Percentiles rank a stretch among this genome's conserved stretches.
Conservation (phyloP, 2,329 filamentous ascomycete genomes). For the Scortechinia acanthostroma region DNA sequence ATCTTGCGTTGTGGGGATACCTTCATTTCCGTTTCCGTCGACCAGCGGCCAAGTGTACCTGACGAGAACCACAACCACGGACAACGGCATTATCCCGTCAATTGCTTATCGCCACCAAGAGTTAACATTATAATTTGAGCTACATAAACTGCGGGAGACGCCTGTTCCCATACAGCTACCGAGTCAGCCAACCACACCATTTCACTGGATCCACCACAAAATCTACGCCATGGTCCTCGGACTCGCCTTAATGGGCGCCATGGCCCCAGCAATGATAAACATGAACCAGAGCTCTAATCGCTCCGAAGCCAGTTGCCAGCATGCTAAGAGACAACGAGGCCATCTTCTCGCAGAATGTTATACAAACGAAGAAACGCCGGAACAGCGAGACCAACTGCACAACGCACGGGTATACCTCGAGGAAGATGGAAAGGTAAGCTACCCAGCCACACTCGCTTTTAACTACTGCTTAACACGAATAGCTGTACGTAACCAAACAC, state of each 20-base stretch:
- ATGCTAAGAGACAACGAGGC: conserved; percentile 10
- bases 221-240: not conserved
- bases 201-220: no score
- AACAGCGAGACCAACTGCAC: not conserved
- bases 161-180: no score
- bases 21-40: no score
- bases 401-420: not conserved
- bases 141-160: no score
- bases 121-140: no score
- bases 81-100: no score
- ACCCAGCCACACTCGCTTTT: not conserved
- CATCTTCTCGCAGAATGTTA: conserved; percentile 11
- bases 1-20: no score
- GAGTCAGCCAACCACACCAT: no score
- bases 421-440: not conserved
- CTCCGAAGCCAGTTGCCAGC: conserved; percentile 9
- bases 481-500: conserved; percentile 1
- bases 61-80: no score
- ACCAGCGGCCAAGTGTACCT: no score
- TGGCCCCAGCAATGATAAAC: conserved; percentile 15
- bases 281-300: conserved; percentile 13
- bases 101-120: no score
- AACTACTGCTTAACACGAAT: conserved; percentile 1
- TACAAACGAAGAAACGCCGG: not conserved
- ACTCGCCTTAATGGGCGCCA: conserved; percentile 9